Conservation (phyloP, 305 asterid species). For the Petunia hybrid region DNA sequence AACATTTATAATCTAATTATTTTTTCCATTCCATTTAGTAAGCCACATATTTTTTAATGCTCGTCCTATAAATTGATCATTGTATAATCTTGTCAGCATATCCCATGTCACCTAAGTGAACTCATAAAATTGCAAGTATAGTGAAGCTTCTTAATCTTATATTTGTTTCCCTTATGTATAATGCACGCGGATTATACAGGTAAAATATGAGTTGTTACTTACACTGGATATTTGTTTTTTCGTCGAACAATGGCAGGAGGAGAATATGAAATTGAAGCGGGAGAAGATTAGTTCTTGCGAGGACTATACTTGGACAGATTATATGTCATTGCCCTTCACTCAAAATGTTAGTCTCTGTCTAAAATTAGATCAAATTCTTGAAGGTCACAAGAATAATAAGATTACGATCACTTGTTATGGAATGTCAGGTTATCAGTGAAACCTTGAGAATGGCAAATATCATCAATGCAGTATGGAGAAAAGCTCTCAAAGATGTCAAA, state of each 20-base stretch:
- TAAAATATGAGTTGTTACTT: too few relatives aligned
- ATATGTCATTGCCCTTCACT: slow-evolving; percentile 72
- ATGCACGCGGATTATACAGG: too few relatives aligned
- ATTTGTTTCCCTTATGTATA: background rate
- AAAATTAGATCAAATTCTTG: background rate
- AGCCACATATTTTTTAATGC: too few relatives aligned
- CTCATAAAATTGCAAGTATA: too few relatives aligned
- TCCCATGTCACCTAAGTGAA: too few relatives aligned
- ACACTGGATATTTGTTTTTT: background rate
- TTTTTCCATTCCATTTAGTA: too few relatives aligned
- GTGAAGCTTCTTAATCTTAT: background rate
- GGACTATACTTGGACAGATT: slow-evolving; percentile 85
- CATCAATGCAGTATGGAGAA: slow-evolving; percentile 97
- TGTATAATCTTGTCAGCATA: too few relatives aligned
- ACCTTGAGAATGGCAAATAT: slow-evolving; percentile 86
- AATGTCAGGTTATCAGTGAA: slow-evolving; percentile 81
- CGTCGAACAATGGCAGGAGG: slow-evolving; percentile 62
- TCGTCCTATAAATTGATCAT: too few relatives aligned
- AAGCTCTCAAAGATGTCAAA: slow-evolving; percentile 87
- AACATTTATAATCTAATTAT: too few relatives aligned
- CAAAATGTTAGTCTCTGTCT: slow-evolving; percentile 63
- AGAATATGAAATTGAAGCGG: slow-evolving; percentile 80
- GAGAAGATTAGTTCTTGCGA: slow-evolving; percentile 57
- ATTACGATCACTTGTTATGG: background rate
- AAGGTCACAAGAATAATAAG: background rate